Evolutionary conservation across 1,139 yeast species (phyloP).

Genomic region (Yamadazyma oceani): DNA sequence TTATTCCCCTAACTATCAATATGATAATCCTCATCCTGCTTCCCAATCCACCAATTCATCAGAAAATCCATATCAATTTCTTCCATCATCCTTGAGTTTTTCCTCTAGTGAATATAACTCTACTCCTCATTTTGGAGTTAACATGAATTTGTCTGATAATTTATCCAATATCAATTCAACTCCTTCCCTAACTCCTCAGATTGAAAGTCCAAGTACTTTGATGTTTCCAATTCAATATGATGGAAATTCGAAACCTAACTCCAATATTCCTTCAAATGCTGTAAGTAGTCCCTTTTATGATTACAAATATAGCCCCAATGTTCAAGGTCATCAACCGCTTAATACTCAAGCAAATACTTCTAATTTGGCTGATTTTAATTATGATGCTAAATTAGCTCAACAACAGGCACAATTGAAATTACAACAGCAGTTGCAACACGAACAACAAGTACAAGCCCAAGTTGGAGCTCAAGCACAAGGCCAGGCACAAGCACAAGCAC

Average conservation of each 20-base stretch:
- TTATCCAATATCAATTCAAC: conserved; percentile 12
- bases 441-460: background rate
- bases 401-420: no score
- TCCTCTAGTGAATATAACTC: background rate
- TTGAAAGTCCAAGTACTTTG: conserved; percentile 14
- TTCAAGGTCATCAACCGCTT: conserved; percentile 1
- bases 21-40: conserved; percentile 1
- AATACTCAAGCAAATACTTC: background rate
- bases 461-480: background rate
- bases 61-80: conserved; percentile 3
- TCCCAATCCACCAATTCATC: background rate
- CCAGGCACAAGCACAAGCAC: conserved; percentile 1
- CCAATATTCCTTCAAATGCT: conserved; percentile 2
- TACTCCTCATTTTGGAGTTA: background rate
- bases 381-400: conserved; percentile 1
- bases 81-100: conserved; percentile 1
- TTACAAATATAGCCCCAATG: conserved; percentile 7
- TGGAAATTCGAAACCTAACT: no score
- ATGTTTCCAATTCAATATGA: conserved; percentile 12
- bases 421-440: no score
- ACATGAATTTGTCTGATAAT: conserved; percentile 10
- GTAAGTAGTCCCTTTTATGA: conserved; percentile 7
- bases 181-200: conserved; percentile 15
- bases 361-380: background rate
- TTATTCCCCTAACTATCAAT: background rate